A percentile compares a stretch with the other conserved stretches of the same genome.
Conservation (phyloP, 139 green algal genomes). For the Coelastrella sp. region DNA sequence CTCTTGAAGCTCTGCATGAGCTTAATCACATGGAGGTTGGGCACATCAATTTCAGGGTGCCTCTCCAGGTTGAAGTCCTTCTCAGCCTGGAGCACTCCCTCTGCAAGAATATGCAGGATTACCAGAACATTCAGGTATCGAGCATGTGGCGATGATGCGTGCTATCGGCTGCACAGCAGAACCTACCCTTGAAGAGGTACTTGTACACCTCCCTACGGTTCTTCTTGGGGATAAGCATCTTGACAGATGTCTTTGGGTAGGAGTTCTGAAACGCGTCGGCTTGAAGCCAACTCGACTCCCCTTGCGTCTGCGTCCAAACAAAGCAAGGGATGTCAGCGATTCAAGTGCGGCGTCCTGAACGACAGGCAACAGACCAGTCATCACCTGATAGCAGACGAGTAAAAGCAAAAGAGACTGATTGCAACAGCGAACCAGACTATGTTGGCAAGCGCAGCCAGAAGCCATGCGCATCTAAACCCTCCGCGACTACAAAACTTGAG, state of each 20-base stretch:
- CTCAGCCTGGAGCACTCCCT: slow-evolving; percentile 98
- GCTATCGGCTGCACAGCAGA: not conserved
- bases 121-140: no score
- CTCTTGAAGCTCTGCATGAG: slow-evolving; percentile 98
- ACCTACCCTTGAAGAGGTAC: slow-evolving; percentile 98
- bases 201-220: slow-evolving; percentile 99
- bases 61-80: slow-evolving; percentile 98
- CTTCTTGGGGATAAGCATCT: slow-evolving; percentile 99
- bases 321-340: not conserved
- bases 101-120: slow-evolving; percentile 77
- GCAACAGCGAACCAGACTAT: not conserved
- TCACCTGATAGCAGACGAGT: slow-evolving; percentile 28
- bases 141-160: no score
- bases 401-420: slow-evolving; percentile 4
- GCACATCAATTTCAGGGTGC: slow-evolving; percentile 95
- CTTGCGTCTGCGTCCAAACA: slow-evolving; percentile 48
- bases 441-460: not conserved
- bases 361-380: no score
- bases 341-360: not conserved
- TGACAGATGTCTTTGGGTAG: slow-evolving; percentile 61
- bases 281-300: slow-evolving; percentile 95
- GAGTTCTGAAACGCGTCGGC: slow-evolving; percentile 83
- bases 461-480: not conserved
- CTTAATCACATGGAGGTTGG: slow-evolving; percentile 99
- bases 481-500: not conserved